Evolutionary conservation across 1,139 yeast genomes (phyloP), one percentile per base, ranked within the genome.

Genomic region (Candida albicans): DNA sequence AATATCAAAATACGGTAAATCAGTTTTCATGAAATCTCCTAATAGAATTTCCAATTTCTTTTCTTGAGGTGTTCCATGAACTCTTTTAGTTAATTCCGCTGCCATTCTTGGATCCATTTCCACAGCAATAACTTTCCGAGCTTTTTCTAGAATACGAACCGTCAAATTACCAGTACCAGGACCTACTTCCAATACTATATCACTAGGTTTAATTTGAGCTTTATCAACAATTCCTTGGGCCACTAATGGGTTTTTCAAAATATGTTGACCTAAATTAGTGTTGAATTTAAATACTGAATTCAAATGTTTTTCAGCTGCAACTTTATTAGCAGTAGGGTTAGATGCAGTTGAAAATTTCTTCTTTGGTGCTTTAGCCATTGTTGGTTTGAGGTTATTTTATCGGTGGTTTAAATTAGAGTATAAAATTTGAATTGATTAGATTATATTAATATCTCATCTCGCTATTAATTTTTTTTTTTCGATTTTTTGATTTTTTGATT

Each of bases 101-200:
- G 98, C 99, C 99, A 93, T 93, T 69, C 98, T 77, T 22, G 99
- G 98, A 67, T 93, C 99, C 93, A 91, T 91, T 70, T 93, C 99
- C 42, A 88, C 95, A 0, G 99, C 99, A 43, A 88, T 79, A 12
- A 93, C 97, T 56, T 85, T 87, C 43, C 89, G 77, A 1, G 98
- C 98, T 62, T 90, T 87, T 56, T 93, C 98, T 43, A 93, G 68
- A 40, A 93, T 95, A 50, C 95, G 77, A 32, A 93, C 96, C 0
- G 99, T 95, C 67, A 93, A 75, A 61, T 93, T 93, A 69, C 99
- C 99, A 0, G 99, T 93, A 80, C 99, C 99, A 1, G 99, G 99
- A 58, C 99, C 99, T 43, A 93, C 97, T 71, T 93, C 99, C 39
- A 93, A 73, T 2, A 93, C 98, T 7, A 82, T 81, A 59, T 93